These are phyloP conservation scores for Boletus rubescentipes DNA, from an alignment of 768 basidiomycete genomes.

Conservation along the genomic window DNA sequence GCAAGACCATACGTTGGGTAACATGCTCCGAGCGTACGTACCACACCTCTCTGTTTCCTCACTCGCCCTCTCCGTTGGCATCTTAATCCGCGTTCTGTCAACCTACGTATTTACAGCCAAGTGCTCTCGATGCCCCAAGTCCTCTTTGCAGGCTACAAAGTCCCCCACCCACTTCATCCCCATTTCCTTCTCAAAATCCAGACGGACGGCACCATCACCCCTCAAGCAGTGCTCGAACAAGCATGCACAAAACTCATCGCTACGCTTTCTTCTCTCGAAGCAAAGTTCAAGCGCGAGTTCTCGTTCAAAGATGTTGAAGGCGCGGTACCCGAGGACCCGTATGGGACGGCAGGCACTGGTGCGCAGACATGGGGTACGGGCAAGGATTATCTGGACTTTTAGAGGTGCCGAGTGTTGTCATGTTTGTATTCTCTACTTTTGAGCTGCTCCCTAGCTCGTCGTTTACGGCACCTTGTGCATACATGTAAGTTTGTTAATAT, in stretches of 20 bases:
- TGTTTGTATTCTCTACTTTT: background rate
- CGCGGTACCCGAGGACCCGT: constrained; percentile 46
- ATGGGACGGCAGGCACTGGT: constrained; percentile 43
- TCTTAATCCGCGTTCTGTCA: background rate
- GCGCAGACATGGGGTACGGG: constrained; percentile 46
- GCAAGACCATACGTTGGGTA: constrained; percentile 96
- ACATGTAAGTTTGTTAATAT: constrained; percentile 2
- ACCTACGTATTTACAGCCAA: constrained; percentile 55
- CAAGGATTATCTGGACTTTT: constrained; percentile 57
- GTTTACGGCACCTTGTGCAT: background rate
- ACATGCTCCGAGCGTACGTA: constrained; percentile 92
- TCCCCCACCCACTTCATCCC: constrained; percentile 93
- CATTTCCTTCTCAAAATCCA: constrained; percentile 95
- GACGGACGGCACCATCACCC: constrained; percentile 85
- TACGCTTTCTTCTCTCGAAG: constrained; percentile 63
- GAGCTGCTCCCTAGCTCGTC: background rate
- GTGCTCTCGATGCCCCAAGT: constrained; percentile 84
- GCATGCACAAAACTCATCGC: constrained; percentile 82
- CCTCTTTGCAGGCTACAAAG: constrained; percentile 97
- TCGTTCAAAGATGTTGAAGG: constrained; percentile 73
- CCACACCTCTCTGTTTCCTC: constrained; percentile 7
- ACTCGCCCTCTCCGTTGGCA: background rate
- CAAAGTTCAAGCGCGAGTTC: constrained; percentile 81
- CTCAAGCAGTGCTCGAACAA: constrained; percentile 77
- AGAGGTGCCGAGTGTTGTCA: constrained; percentile 15